phyloP scores from a whole-genome alignment of 495 filamentous ascomycete genomes.

The Parachaetomium inaequale region DNA sequence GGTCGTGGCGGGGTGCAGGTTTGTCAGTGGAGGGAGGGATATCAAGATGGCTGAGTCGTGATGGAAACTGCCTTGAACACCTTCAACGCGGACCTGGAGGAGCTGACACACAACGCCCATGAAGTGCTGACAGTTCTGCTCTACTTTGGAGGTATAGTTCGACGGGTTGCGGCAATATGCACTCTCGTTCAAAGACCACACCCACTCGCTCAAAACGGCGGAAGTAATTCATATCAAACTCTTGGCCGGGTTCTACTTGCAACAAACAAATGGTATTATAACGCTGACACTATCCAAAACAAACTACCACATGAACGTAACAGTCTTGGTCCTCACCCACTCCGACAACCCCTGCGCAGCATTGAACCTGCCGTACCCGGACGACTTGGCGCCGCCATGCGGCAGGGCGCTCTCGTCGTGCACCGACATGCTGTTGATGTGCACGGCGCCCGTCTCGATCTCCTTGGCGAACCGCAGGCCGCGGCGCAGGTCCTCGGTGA shows the following conservation, averaged over 20 bases:
- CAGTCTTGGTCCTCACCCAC: conserved; percentile 79
- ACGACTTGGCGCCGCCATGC: conserved; percentile 81
- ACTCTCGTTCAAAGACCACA: too few species aligned
- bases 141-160: too few species aligned
- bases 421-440: conserved; percentile 82
- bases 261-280: conserved; percentile 7
- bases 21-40: neutral
- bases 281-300: neutral
- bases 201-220: too few species aligned
- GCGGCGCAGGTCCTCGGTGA: conserved; percentile 72
- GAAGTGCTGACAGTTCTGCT: too few species aligned
- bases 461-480: conserved; percentile 70
- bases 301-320: conserved; percentile 60
- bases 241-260: too few species aligned
- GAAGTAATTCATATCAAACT: too few species aligned
- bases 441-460: conserved; percentile 79
- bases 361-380: conserved; percentile 70
- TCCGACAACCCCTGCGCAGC: conserved; percentile 55
- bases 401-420: conserved; percentile 79
- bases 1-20: neutral
- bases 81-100: neutral
- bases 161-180: too few species aligned
- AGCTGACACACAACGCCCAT: too few species aligned
- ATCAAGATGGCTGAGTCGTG: neutral
- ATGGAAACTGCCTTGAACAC: too few species aligned